phyloP scores from a whole-genome alignment of 495 filamentous ascomycete species.

The Aspergillus wentii region DNA sequence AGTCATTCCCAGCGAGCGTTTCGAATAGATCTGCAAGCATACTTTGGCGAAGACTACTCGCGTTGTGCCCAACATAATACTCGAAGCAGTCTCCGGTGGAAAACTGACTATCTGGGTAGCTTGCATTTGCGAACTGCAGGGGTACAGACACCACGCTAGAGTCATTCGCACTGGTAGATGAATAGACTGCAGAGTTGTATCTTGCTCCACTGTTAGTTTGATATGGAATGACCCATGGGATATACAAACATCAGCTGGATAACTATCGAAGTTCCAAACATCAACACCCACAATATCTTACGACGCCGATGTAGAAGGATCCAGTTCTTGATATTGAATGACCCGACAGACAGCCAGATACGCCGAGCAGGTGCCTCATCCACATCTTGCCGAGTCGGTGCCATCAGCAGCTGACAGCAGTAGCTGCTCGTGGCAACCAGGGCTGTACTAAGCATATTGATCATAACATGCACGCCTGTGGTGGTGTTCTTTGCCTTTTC shows the following conservation, averaged over 20 bases:
- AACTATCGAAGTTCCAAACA: background rate
- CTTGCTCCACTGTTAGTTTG: background rate
- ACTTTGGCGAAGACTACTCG: background rate
- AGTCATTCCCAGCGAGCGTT: background rate
- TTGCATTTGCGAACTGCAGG: background rate
- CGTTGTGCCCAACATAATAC: background rate
- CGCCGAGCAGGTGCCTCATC: constrained; percentile 4
- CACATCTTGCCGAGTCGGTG: constrained; percentile 17
- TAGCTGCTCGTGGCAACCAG: constrained; percentile 11
- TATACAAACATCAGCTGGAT: background rate
- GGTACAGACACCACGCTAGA: background rate
- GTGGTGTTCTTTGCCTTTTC: background rate
- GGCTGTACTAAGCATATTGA: constrained; percentile 9
- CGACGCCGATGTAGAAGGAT: background rate
- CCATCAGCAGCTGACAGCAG: constrained; percentile 31
- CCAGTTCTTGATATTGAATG: background rate
- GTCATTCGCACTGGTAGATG: background rate
- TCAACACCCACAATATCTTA: background rate
- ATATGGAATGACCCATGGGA: background rate
- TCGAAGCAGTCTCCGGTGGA: background rate
- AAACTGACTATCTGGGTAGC: background rate
- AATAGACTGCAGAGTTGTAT: background rate
- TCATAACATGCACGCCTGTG: constrained; percentile 1
- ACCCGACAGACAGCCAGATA: constrained; percentile 32
- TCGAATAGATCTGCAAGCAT: background rate